A percentile compares a stretch with the other conserved stretches of the same genome.
These are phyloP conservation scores for Hyaloperonospora brassicae DNA, from an alignment of 352 stramenopile genomes.

Conservation along the genomic window DNA sequence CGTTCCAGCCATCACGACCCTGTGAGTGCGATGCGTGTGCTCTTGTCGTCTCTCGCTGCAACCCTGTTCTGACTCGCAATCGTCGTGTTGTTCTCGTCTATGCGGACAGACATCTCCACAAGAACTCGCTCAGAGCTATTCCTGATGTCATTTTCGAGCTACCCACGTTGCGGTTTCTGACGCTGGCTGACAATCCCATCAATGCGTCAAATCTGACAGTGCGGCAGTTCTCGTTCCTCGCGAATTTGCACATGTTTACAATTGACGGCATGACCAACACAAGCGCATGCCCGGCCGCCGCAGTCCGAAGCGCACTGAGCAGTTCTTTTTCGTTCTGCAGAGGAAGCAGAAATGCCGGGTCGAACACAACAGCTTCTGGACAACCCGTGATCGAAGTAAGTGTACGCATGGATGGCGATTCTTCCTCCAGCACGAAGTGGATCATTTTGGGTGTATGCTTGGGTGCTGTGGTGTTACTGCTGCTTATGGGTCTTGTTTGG, in stretches of 20 bases:
- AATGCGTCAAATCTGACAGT: conserved; percentile 40
- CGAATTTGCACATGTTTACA: conserved; percentile 35
- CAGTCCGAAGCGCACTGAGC: conserved; percentile 38
- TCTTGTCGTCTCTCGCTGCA: neutral
- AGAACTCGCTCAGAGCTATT: conserved; percentile 39
- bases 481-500: conserved; percentile 30
- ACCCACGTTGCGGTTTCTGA: conserved; percentile 38
- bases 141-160: conserved; percentile 53
- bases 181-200: conserved; percentile 42
- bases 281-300: conserved; percentile 37
- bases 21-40: conserved; percentile 24
- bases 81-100: neutral
- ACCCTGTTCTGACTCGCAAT: neutral
- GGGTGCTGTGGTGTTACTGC: conserved; percentile 27
- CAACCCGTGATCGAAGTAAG: conserved; percentile 16
- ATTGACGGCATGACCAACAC: conserved; percentile 50
- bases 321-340: conserved; percentile 57
- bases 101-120: conserved; percentile 31
- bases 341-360: conserved; percentile 6
- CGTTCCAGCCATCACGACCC: conserved; percentile 34
- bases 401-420: conserved; percentile 8
- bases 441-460: conserved; percentile 38
- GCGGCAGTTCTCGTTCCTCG: conserved; percentile 48
- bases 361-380: conserved; percentile 18
- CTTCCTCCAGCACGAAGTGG: conserved; percentile 34